A percentile compares a stretch with the other conserved stretches of the same genome.
Conservation (phyloP, 805 yeast species). For the Metschnikowia chrysomelidarum region DNA sequence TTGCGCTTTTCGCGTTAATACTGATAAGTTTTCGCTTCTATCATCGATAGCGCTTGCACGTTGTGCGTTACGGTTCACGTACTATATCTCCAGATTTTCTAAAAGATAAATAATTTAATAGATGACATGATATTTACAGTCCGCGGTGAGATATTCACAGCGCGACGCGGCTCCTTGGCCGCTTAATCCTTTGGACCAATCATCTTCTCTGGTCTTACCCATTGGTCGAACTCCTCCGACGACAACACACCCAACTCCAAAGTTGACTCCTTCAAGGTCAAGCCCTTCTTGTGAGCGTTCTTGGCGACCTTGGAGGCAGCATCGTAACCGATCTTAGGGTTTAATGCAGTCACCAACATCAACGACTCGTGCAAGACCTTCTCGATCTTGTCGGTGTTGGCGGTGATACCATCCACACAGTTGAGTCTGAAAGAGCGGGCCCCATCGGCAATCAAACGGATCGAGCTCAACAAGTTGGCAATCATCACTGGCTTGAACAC, state of each 20-base stretch:
- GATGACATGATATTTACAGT: constrained; percentile 8
- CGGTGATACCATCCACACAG: constrained; percentile 93
- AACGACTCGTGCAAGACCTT: constrained; percentile 90
- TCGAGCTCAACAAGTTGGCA: constrained; percentile 81
- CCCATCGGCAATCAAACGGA: constrained; percentile 89
- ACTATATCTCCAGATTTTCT: too few species aligned
- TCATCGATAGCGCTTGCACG: too few species aligned
- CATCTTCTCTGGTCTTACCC: constrained; percentile 98
- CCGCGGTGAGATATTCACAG: not conserved
- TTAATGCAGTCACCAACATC: constrained; percentile 97
- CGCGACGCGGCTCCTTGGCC: not conserved
- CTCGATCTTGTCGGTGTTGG: constrained; percentile 83
- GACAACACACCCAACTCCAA: constrained; percentile 83
- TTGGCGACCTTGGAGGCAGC: constrained; percentile 97
- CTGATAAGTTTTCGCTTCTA: too few species aligned
- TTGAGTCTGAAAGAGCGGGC: constrained; percentile 84
- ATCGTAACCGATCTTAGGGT: constrained; percentile 98
- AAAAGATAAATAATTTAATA: too few species aligned
- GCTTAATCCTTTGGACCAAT: constrained; percentile 78
- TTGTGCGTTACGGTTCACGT: too few species aligned
- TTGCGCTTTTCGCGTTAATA: too few species aligned
- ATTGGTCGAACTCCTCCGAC: constrained; percentile 86
- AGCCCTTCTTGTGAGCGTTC: constrained; percentile 97
- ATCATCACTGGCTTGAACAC: constrained; percentile 97
- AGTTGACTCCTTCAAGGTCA: constrained; percentile 93